A percentile compares a stretch with the other conserved stretches of the same genome.
phyloP scores from a whole-genome alignment of 2,329 filamentous ascomycete genomes.

The Fusarium udum region DNA sequence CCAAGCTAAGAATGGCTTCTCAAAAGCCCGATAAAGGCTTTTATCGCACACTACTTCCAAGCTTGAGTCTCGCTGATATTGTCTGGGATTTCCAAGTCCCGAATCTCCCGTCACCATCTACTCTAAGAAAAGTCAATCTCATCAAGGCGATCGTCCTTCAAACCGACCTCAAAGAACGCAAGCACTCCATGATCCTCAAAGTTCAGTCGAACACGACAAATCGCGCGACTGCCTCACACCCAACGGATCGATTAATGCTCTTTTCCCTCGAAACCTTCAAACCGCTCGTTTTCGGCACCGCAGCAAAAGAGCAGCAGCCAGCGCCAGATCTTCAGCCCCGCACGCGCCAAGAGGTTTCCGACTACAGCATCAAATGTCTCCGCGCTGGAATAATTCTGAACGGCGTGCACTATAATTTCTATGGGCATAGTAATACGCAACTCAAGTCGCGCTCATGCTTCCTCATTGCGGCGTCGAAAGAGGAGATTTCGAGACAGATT shows the following conservation, averaged over 20 bases:
- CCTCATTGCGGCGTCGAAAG: not conserved
- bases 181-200: not conserved
- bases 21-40: not conserved
- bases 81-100: not conserved
- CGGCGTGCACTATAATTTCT: not conserved
- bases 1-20: fast-evolving
- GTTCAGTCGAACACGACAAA: not conserved
- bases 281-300: not conserved
- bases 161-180: not conserved
- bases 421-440: not conserved
- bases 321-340: not conserved
- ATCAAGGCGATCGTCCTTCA: not conserved
- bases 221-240: not conserved
- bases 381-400: not conserved
- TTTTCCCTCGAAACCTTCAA: not conserved
- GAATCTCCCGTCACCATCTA: not conserved
- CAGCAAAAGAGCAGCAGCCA: not conserved
- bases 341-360: not conserved
- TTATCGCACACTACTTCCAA: not conserved
- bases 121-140: fast-evolving
- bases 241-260: not conserved
- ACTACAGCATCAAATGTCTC: conserved; percentile 4
- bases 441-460: conserved; percentile 4
- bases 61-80: not conserved
- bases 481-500: not conserved